Base-by-base conservation (phyloP, 2,329 filamentous ascomycete species). In the Phyllosticta paracitricarpa region DNA sequence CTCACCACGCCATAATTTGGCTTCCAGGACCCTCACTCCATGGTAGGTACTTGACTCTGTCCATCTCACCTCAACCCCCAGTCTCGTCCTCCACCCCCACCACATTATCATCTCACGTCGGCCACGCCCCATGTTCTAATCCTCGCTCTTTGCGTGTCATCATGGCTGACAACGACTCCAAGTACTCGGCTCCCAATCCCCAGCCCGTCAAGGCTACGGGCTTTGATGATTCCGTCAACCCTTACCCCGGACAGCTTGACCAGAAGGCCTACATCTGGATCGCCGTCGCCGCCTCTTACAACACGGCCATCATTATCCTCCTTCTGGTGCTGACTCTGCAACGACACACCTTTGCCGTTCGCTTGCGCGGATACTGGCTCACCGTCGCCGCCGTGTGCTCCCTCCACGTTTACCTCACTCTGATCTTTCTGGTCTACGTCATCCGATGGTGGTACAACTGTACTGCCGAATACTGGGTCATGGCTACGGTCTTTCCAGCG, bases 401-500 rank as follows among this genome's bases (percentile, higher is more conserved):
- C 5, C 26, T 62, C 30, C 55, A 58, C 19, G 19, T 28, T 26
- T 62, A 62, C 60, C 56, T 62, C 10, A 8, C 24, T 22, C 8
- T 55, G 51, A 19, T 62, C 33, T 28, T 58, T 19, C 8, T 62
- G 17, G 28, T 8, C 33, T 62, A 58, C 33, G 51, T 56, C 14
- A 26, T 62, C n/a, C 57, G 60, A 51, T 62, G 57, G 30, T 62
- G 60, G 60, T 62, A 58, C 33, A 35, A 26, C 19, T 62, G 60
- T 28, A 30, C 25, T 7, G 51, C 55, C 14, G 60, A 62, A 14
- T 62, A 58, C 60, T 62, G 55, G 55, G 56, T 58, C 52, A 62
- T 58, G 60, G 56, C 56, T 12, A 35, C 51, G 4, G 14, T 61
- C 26, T 61, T 61, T 28, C 59, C 59, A 3, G 2, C 53, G 3